Evolutionary conservation across 805 yeast genomes (phyloP).

Genomic region (Metschnikowia lachancei): DNA sequence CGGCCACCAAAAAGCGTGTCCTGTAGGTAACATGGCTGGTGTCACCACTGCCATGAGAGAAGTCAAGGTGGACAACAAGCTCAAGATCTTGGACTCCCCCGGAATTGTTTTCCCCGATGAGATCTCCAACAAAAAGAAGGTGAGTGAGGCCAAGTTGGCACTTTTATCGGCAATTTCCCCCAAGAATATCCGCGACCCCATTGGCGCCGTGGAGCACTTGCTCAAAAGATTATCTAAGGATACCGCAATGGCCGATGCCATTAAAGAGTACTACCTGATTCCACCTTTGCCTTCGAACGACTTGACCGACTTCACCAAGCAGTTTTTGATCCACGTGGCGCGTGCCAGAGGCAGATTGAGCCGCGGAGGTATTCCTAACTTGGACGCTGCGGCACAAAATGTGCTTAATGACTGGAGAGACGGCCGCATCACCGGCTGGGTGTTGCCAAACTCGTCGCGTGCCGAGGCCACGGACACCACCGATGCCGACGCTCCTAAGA

Average conservation of each 20-base stretch:
- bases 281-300: conserved; percentile 77
- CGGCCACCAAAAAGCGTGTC: conserved; percentile 75
- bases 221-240: conserved; percentile 74
- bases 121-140: conserved; percentile 37
- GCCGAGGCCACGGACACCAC: conserved; percentile 26
- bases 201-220: conserved; percentile 73
- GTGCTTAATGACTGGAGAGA: conserved; percentile 96
- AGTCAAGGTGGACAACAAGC: conserved; percentile 85
- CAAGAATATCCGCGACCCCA: conserved; percentile 79
- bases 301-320: conserved; percentile 76
- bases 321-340: conserved; percentile 87
- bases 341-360: conserved; percentile 90
- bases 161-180: conserved; percentile 87
- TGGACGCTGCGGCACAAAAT: conserved; percentile 77
- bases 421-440: conserved; percentile 91
- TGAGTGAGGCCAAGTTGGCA: conserved; percentile 75
- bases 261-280: conserved; percentile 68
- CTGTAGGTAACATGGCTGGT: conserved; percentile 97
- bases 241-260: conserved; percentile 71
- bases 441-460: conserved; percentile 60
- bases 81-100: conserved; percentile 90
- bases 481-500: conserved; percentile 26
- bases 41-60: conserved; percentile 90
- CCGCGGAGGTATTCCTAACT: conserved; percentile 88
- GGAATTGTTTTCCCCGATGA: conserved; percentile 94